Percentiles rank a stretch among this genome's conserved stretches.
phyloP scores from a whole-genome alignment of 1,284 basidiomycete genomes.

The Ceratobasidium sp. region DNA sequence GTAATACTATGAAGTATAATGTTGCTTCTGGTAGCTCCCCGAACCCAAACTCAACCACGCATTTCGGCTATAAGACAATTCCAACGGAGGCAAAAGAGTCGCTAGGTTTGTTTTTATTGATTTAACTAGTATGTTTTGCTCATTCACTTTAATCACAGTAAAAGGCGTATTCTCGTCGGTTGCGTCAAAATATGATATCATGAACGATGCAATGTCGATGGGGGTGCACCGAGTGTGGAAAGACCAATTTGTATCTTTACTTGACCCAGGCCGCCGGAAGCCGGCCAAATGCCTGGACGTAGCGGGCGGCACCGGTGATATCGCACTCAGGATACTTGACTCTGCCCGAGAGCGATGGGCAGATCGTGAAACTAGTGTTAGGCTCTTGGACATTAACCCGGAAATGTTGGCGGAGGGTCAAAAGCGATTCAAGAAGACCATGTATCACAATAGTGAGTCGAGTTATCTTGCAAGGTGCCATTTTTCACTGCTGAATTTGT shows the following conservation, averaged over 20 bases:
- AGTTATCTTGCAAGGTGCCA: slow-evolving; percentile 5
- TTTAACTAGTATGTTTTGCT: not conserved
- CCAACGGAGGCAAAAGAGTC: slow-evolving; percentile 48
- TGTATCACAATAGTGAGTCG: slow-evolving; percentile 92
- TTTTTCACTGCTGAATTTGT: slow-evolving; percentile 43
- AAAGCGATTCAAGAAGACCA: slow-evolving; percentile 90
- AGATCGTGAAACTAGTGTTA: slow-evolving; percentile 87
- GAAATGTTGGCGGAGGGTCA: slow-evolving; percentile 95
- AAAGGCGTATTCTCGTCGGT: slow-evolving; percentile 95
- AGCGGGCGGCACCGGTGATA: slow-evolving; percentile 97
- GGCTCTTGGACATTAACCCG: slow-evolving; percentile 93
- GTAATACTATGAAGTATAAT: not conserved
- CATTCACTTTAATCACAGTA: slow-evolving; percentile 55
- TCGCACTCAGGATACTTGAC: slow-evolving; percentile 93
- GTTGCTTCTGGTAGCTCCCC: not conserved
- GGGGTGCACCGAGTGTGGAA: slow-evolving; percentile 99
- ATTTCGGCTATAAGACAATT: slow-evolving; percentile 92
- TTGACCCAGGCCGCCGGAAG: slow-evolving; percentile 79
- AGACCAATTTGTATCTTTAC: slow-evolving; percentile 82
- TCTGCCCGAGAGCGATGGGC: slow-evolving; percentile 87
- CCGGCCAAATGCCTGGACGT: slow-evolving; percentile 84
- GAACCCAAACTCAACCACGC: slow-evolving; percentile 60
- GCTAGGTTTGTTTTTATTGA: not conserved
- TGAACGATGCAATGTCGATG: slow-evolving; percentile 98
- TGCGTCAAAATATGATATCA: slow-evolving; percentile 93